Percentiles rank a stretch among this genome's conserved stretches.
Evolutionary conservation across 2,329 filamentous ascomycete genomes (phyloP).

Genomic region (Fusarium citri): DNA sequence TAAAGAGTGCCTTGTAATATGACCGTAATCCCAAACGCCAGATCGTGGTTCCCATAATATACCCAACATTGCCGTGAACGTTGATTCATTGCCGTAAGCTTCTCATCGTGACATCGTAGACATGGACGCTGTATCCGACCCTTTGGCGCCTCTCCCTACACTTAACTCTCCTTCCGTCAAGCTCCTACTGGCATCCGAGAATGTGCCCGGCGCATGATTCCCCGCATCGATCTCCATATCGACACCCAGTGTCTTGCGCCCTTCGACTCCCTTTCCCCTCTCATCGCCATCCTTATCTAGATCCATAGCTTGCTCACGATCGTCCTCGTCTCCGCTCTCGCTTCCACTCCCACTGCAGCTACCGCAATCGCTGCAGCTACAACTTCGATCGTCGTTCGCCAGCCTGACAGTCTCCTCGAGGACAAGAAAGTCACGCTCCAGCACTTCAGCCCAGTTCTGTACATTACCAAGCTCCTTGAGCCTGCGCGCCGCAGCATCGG

Average conservation of each 20-base stretch:
- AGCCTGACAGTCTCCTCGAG: conserved; percentile 73
- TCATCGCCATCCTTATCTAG: conserved; percentile 22
- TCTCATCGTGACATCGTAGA: conserved; percentile 48
- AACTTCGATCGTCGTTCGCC: conserved; percentile 56
- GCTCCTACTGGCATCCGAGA: conserved; percentile 55
- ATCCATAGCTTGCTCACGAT: conserved; percentile 37
- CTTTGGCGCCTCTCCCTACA: conserved; percentile 49
- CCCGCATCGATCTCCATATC: conserved; percentile 42
- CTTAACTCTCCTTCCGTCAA: conserved; percentile 54
- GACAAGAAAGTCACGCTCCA: conserved; percentile 75
- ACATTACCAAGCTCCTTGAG: conserved; percentile 85
- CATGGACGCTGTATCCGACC: conserved; percentile 54
- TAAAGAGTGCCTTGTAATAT: conserved; percentile 4
- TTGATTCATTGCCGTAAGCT: background rate
- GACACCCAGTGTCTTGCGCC: conserved; percentile 27
- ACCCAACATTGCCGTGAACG: conserved; percentile 1
- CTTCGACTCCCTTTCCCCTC: conserved; percentile 21
- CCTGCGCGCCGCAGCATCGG: conserved; percentile 69
- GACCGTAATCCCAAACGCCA: conserved; percentile 1
- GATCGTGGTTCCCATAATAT: conserved; percentile 8
- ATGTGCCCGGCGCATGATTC: conserved; percentile 42
- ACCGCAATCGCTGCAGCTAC: conserved; percentile 56
- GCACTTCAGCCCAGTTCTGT: conserved; percentile 88
- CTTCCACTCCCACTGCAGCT: conserved; percentile 48
- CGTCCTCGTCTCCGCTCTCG: conserved; percentile 33